Base-by-base conservation (phyloP, 371 early-diverging fungal genomes). In the Thermomucor indicae-seudaticae region DNA sequence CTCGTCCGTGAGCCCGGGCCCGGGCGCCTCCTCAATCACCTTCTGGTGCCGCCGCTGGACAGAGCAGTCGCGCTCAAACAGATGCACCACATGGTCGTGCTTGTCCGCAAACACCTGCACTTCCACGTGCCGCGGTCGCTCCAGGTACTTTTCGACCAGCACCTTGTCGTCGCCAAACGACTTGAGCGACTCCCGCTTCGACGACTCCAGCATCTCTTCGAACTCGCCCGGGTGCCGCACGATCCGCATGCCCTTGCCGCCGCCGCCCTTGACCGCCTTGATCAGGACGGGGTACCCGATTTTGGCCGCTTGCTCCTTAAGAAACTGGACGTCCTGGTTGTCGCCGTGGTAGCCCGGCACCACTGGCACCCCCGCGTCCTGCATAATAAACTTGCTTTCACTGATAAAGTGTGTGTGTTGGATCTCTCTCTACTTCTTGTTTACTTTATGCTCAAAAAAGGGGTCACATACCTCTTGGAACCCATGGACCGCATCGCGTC, bases 11-110 rank as follows among this genome's bases (percentile, higher is more conserved):
- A 95, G 75, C 24, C 81, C 80, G 19, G 96, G 94, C 64, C 71
- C 73, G 47, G 77, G 77, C 0, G 72, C 70, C 70, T 96, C 97
- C 69, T 99, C 99, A 40, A 99, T 79, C 29, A 96, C 84, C 72
- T 99, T 99, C 73, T 99, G 98, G 73, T 97, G 93, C 47, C 99
- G 80, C 27, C 99, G 78, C 67, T 99, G 99, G 23, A 97, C 90
- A 37, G 93, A 91, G 71, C 99, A 99, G 69, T 99, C 99, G 49
- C 99, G 85, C 64, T 94, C 96, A 69, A 92, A 95, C 51, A 99
- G 61, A 67, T 95, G 89, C 40, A 96, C 92, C 0, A 81, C 87
- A 64, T 95, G 91, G 23, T 91, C 94, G 16, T 78, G 78, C 34
- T 71, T 79, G 67, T 99, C 99, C 0, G 93, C 94, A 77, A 97